Evolutionary conservation across 2,329 filamentous ascomycete species (phyloP).

Genomic region (Tolypocladium ophioglossoides): DNA sequence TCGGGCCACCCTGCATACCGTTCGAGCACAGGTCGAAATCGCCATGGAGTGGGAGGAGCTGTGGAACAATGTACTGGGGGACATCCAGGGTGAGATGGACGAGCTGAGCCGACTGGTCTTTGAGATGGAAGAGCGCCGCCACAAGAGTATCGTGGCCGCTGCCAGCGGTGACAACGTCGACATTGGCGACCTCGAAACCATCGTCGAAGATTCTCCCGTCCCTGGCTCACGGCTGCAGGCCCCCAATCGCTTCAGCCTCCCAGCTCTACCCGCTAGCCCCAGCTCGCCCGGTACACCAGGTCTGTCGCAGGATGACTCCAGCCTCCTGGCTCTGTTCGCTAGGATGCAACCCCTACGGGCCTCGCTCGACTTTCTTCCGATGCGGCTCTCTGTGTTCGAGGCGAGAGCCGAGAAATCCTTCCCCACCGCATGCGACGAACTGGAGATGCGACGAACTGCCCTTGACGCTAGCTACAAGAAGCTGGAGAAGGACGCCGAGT

Average conservation of each 20-base stretch:
- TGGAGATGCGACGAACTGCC: conserved; percentile 62
- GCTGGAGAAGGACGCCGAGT: conserved; percentile 82
- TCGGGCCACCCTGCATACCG: conserved; percentile 61
- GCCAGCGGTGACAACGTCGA: conserved; percentile 57
- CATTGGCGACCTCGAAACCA: conserved; percentile 83
- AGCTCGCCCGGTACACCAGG: conserved; percentile 45
- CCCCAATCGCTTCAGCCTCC: conserved; percentile 59
- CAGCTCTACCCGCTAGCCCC: conserved; percentile 52
- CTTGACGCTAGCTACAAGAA: conserved; percentile 82
- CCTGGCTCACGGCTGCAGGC: conserved; percentile 38
- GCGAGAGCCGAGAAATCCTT: conserved; percentile 67
- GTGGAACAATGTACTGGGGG: conserved; percentile 86
- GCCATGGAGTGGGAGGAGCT: conserved; percentile 99
- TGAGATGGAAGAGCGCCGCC: conserved; percentile 94
- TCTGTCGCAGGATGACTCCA: conserved; percentile 70
- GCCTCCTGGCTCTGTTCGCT: conserved; percentile 80
- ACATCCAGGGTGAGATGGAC: conserved; percentile 82
- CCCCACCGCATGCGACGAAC: conserved; percentile 81
- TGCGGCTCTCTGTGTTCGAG: conserved; percentile 83
- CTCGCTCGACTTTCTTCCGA: conserved; percentile 89
- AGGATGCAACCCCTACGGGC: conserved; percentile 90
- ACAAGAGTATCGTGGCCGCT: conserved; percentile 61
- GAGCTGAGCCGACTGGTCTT: conserved; percentile 74
- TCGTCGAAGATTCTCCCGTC: conserved; percentile 75
- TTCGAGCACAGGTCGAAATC: conserved; percentile 87